These are phyloP conservation scores for Citrus reticulata DNA, from an alignment of 345 rosid species.

Conservation along the genomic window DNA sequence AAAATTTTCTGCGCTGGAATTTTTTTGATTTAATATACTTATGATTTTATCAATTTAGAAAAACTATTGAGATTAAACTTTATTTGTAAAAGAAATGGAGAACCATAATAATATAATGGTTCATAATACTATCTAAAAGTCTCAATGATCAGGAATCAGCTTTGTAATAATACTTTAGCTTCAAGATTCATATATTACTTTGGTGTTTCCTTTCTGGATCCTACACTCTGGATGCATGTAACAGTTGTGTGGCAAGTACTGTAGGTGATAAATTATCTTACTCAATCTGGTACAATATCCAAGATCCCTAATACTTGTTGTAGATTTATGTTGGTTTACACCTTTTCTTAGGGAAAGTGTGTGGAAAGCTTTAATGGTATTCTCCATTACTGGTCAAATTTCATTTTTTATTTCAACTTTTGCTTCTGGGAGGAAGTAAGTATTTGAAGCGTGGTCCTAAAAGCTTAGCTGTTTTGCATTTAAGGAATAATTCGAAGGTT, in stretches of 20 bases:
- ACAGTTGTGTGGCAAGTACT: neutral
- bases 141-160: neutral
- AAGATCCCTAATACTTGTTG: neutral
- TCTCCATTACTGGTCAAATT: neutral
- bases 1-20: neutral
- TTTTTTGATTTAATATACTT: neutral
- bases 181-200: too few species aligned
- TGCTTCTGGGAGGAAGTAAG: neutral
- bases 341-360: neutral
- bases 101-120: neutral
- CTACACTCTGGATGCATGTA: neutral
- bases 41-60: neutral
- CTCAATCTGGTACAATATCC: neutral
- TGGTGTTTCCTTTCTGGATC: neutral
- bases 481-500: conserved; percentile 53
- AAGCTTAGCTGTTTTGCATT: conserved; percentile 11
- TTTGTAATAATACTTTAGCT: neutral
- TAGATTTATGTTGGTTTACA: neutral
- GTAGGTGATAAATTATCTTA: neutral
- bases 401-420: neutral
- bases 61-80: neutral
- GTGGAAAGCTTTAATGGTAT: neutral
- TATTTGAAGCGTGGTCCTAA: conserved; percentile 5
- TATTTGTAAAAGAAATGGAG: neutral
- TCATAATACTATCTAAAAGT: neutral